A percentile compares a stretch with the other conserved stretches of the same genome.
phyloP scores from a whole-genome alignment of 2,329 filamentous ascomycete genomes.

The Thermoascus crustaceus region DNA sequence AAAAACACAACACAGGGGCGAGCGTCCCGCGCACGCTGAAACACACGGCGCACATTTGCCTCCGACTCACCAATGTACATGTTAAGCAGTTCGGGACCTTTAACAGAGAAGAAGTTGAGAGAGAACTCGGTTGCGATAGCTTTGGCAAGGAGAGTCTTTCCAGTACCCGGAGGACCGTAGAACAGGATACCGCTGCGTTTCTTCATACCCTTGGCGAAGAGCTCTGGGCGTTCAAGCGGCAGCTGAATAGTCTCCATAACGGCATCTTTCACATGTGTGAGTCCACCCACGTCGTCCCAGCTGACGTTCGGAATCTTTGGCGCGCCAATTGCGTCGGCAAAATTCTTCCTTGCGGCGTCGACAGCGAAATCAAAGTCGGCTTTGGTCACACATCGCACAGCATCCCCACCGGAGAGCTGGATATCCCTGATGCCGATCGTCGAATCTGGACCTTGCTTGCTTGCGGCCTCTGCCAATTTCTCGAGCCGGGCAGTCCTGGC shows the following conservation, averaged over 20 bases:
- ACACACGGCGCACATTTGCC: slow-evolving; percentile 98
- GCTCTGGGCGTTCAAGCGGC: slow-evolving; percentile 79
- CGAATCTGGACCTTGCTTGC: slow-evolving; percentile 17
- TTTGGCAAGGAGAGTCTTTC: slow-evolving; percentile 99
- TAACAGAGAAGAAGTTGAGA: slow-evolving; percentile 99
- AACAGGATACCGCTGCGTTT: slow-evolving; percentile 98
- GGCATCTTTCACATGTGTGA: slow-evolving; percentile 93
- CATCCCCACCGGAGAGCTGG: slow-evolving; percentile 75
- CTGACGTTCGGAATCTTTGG: slow-evolving; percentile 96
- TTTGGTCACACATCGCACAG: slow-evolving; percentile 69
- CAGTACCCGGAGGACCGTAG: slow-evolving; percentile 96
- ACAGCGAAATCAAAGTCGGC: slow-evolving; percentile 87
- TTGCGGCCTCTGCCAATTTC: slow-evolving; percentile 48
- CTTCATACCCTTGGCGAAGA: slow-evolving; percentile 97
- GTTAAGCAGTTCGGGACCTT: slow-evolving; percentile 93
- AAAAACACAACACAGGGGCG: slow-evolving; percentile 98
- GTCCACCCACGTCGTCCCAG: slow-evolving; percentile 91
- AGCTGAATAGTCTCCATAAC: slow-evolving; percentile 94
- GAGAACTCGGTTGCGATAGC: slow-evolving; percentile 98
- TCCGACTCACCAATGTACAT: slow-evolving; percentile 99
- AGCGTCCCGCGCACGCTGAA: slow-evolving; percentile 96
- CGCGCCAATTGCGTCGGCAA: slow-evolving; percentile 92
- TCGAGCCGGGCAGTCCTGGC: slow-evolving; percentile 70
- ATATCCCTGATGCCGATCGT: slow-evolving; percentile 67
- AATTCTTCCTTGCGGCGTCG: slow-evolving; percentile 92